Evolutionary conservation across 2,329 filamentous ascomycete genomes (phyloP), one percentile per base, ranked within the genome.

Genomic region (Basipetospora chlamydospora): DNA sequence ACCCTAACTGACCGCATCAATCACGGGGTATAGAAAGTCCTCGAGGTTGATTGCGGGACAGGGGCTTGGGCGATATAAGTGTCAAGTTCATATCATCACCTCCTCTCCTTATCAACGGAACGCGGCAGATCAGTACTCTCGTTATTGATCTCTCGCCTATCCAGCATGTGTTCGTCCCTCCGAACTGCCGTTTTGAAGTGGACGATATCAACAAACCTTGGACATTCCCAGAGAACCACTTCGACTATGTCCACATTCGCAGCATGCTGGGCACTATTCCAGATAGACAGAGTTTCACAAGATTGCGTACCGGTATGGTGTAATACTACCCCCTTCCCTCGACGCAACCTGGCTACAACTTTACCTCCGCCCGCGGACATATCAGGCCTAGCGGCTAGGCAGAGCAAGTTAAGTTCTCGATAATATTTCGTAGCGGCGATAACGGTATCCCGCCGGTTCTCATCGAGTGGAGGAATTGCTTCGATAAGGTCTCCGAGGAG

Each of bases 151-250:
- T 76, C 2, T 72, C 67, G 11, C 69, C 71, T 0, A 70, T 73
- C 11, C 71, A 76, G 41, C 70, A 70, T 2, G 56, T 56, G 11
- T 69, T 58, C 51, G 64, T 77, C 0, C 73, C 74, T 0, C 60
- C 64, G 12, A 80, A 80, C 46, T 71, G 76, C 37, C 65, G 67
- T 41, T 80, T 79, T 39, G 63, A 77, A 38, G 64, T 79, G 26
- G 75, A 80, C 49, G 73, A 80, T 43, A 64, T 72, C 23, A 69
- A 70, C 42, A 60, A 53, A n/a, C 49, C 57, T 5, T 64, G 59
- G 59, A 69, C 56, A 49, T 71, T 56, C 25, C 57, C 62, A 0
- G 46, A 56, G 0, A 46, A 61, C 34, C 49, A 60, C 35, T 74
- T 75, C 43, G 73, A 79, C 51, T 71, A 66, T 43, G 63, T 80